Evolutionary conservation across 331 rosid species (phyloP).

Genomic region (Quercus tomentella): DNA sequence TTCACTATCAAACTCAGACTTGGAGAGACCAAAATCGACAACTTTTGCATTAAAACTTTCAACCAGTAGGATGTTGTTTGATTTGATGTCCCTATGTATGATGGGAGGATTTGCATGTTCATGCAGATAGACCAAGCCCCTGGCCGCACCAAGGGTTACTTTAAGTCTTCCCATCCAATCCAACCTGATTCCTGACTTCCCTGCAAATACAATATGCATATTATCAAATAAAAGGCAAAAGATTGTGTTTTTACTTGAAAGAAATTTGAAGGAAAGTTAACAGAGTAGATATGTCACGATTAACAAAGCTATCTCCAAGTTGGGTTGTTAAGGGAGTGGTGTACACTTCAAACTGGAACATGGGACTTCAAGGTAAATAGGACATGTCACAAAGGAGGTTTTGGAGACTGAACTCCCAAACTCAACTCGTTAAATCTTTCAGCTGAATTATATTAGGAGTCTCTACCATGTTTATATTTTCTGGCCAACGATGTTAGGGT

Average conservation of each 20-base stretch:
- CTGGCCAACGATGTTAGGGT: not conserved
- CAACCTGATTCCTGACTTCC: constrained; percentile 37
- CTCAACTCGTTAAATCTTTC: not conserved
- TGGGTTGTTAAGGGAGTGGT: not conserved
- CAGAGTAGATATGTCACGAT: not conserved
- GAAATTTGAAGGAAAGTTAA: not conserved
- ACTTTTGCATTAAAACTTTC: constrained; percentile 4
- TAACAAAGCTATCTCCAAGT: not conserved
- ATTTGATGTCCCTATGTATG: constrained; percentile 24
- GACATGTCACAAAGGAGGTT: not conserved
- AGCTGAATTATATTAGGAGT: not conserved
- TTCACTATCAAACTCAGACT: not conserved
- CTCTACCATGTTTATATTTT: not conserved
- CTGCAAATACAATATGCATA: constrained; percentile 22
- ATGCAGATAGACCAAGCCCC: constrained; percentile 52
- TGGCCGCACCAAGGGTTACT: constrained; percentile 47
- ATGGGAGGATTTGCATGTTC: constrained; percentile 58
- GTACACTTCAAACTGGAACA: not conserved
- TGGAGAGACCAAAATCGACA: not conserved
- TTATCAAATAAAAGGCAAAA: not conserved
- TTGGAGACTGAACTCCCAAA: not conserved
- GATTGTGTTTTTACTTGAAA: not conserved
- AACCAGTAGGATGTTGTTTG: not conserved
- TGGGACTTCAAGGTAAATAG: not conserved
- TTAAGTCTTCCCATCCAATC: constrained; percentile 54